Conservation (phyloP, 345 rosid species). For the Angophora floribunda region DNA sequence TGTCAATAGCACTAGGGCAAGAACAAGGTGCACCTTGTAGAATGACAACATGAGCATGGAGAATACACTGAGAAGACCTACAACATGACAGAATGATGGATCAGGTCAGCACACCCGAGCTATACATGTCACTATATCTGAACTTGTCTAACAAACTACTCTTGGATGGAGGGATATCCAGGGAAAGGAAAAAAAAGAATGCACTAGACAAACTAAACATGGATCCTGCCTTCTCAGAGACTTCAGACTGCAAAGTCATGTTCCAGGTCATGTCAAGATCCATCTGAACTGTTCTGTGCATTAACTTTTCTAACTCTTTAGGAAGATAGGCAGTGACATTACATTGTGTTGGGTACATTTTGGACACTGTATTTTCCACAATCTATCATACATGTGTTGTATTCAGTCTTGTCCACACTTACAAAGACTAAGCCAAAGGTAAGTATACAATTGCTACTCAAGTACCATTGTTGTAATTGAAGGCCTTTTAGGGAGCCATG, state of each 20-base stretch:
- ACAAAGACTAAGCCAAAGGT: not conserved
- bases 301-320: not conserved
- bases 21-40: slow-evolving; percentile 53
- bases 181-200: not conserved
- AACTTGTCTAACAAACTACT: not conserved
- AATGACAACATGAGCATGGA: slow-evolving; percentile 64
- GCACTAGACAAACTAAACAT: not conserved
- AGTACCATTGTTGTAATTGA: not conserved
- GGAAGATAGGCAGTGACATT: not conserved
- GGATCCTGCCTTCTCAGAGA: not conserved
- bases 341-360: not conserved
- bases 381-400: not conserved
- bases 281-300: not conserved
- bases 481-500: not conserved
- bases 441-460: not conserved
- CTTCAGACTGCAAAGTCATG: not conserved
- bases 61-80: slow-evolving; percentile 63
- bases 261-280: not conserved
- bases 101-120: not conserved
- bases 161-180: not conserved
- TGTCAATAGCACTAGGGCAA: slow-evolving; percentile 62
- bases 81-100: not conserved
- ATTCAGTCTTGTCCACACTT: not conserved
- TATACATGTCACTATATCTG: not conserved
- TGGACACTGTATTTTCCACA: not conserved